Evolutionary conservation across 1,139 yeast species (phyloP).

Genomic region (Sugiyamaella sp.): DNA sequence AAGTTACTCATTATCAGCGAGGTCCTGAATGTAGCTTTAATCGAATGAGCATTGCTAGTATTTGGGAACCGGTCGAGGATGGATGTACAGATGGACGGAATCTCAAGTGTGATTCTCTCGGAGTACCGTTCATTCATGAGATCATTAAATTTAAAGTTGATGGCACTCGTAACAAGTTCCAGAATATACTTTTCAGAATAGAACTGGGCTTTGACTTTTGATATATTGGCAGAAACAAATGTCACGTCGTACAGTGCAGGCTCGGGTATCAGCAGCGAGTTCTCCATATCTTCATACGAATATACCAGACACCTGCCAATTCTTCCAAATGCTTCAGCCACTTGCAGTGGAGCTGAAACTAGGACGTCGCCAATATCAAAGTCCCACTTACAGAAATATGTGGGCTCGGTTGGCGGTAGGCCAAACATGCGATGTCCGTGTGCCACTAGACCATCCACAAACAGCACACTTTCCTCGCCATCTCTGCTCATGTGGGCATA

Average conservation of each 20-base stretch:
- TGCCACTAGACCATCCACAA: conserved; percentile 64
- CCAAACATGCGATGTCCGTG: conserved; percentile 96
- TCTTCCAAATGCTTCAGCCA: conserved; percentile 51
- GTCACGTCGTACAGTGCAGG: conserved; percentile 71
- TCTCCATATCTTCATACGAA: conserved; percentile 74
- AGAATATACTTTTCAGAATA: conserved; percentile 39
- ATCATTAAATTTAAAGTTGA: conserved; percentile 63
- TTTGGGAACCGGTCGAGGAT: conserved; percentile 38
- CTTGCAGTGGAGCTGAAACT: conserved; percentile 55
- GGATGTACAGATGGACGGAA: conserved; percentile 51
- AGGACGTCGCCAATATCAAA: conserved; percentile 63
- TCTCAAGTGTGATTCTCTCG: conserved; percentile 51
- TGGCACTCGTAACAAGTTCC: conserved; percentile 38
- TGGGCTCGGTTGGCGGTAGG: conserved; percentile 82
- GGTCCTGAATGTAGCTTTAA: conserved; percentile 51
- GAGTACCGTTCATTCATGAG: conserved; percentile 70
- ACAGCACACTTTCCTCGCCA: conserved; percentile 35
- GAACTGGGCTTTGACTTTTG: conserved; percentile 40
- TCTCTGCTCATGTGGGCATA: conserved; percentile 10
- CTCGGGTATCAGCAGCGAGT: conserved; percentile 60
- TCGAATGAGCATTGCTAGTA: conserved; percentile 25
- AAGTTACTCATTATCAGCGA: conserved; percentile 64
- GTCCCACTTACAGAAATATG: conserved; percentile 91
- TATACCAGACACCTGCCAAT: conserved; percentile 56
- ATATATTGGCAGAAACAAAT: conserved; percentile 48